Conservation (phyloP, 1,284 basidiomycete genomes). For the Trametes polyzona region DNA sequence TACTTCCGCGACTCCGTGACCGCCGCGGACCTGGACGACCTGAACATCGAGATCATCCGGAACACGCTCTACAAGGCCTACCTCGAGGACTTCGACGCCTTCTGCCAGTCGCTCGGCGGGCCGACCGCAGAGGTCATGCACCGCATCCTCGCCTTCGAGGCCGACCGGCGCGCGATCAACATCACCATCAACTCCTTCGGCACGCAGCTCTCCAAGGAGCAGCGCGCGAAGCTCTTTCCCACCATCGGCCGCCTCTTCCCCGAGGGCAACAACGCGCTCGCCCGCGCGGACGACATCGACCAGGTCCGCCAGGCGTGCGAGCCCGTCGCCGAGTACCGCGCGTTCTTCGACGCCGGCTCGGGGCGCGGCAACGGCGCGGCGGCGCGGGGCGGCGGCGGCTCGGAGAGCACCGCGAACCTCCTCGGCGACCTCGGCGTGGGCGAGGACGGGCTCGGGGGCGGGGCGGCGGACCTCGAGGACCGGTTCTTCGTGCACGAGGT, state of each 20-base stretch:
- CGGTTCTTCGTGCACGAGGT: slow-evolving; percentile 96
- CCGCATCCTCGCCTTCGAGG: slow-evolving; percentile 92
- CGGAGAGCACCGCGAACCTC: slow-evolving; percentile 39
- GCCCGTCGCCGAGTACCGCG: slow-evolving; percentile 85
- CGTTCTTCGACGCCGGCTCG: slow-evolving; percentile 79
- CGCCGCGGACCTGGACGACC: slow-evolving; percentile 95
- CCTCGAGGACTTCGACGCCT: slow-evolving; percentile 95
- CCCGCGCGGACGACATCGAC: slow-evolving; percentile 94
- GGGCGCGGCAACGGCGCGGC: slow-evolving; percentile 34
- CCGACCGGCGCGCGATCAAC: slow-evolving; percentile 95
- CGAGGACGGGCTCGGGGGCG: slow-evolving; percentile 41
- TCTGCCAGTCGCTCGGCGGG: slow-evolving; percentile 78
- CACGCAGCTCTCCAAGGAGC: slow-evolving; percentile 94
- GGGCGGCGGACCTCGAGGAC: slow-evolving; percentile 84
- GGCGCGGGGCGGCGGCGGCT: slow-evolving; percentile 33
- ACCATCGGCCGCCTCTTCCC: slow-evolving; percentile 93
- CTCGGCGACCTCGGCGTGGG: slow-evolving; percentile 29
- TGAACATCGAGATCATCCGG: slow-evolving; percentile 99
- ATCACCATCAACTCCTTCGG: slow-evolving; percentile 99
- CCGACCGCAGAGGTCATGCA: slow-evolving; percentile 92
- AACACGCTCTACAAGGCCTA: slow-evolving; percentile 99
- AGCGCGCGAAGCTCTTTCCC: slow-evolving; percentile 95
- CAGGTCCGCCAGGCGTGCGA: slow-evolving; percentile 92
- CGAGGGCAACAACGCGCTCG: slow-evolving; percentile 93
- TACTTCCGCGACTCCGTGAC: slow-evolving; percentile 98